A percentile compares a stretch with the other conserved stretches of the same genome.
Conservation (phyloP, 192 early-diverging fungal genomes). For the Oehlia diaphana region DNA sequence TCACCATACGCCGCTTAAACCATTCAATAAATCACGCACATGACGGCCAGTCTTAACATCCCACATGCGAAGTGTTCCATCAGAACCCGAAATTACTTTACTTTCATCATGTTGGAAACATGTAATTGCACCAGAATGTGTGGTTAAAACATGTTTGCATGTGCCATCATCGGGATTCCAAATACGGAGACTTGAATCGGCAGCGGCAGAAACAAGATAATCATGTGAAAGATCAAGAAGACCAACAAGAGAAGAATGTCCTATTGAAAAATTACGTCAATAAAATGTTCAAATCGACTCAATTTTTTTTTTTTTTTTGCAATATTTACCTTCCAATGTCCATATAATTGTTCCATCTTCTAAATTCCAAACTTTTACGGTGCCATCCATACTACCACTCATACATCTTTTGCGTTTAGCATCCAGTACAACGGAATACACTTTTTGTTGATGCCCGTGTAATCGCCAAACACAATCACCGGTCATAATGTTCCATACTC, state of each 20-base stretch:
- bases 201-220: conserved; percentile 92
- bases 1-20: conserved; percentile 86
- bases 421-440: conserved; percentile 92
- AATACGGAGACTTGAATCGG: conserved; percentile 89
- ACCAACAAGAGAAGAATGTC: conserved; percentile 93
- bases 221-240: conserved; percentile 82
- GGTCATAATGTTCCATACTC: conserved; percentile 85
- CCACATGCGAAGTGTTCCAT: conserved; percentile 95
- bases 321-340: conserved; percentile 82
- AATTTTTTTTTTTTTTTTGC: neutral
- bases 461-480: conserved; percentile 71
- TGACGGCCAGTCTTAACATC: conserved; percentile 86
- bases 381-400: conserved; percentile 93
- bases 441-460: conserved; percentile 89
- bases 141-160: conserved; percentile 68
- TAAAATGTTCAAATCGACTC: too few species aligned
- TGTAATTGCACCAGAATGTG: conserved; percentile 90
- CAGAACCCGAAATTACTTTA: conserved; percentile 94
- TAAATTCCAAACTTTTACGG: conserved; percentile 91
- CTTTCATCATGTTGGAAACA: conserved; percentile 96
- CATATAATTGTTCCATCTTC: conserved; percentile 77
- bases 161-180: conserved; percentile 77
- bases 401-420: conserved; percentile 82
- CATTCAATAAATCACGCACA: conserved; percentile 78
- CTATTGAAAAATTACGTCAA: conserved; percentile 38